Evolutionary conservation across 768 basidiomycete species (phyloP), one percentile per base, ranked within the genome.

Genomic region (Tricholoma sp.): DNA sequence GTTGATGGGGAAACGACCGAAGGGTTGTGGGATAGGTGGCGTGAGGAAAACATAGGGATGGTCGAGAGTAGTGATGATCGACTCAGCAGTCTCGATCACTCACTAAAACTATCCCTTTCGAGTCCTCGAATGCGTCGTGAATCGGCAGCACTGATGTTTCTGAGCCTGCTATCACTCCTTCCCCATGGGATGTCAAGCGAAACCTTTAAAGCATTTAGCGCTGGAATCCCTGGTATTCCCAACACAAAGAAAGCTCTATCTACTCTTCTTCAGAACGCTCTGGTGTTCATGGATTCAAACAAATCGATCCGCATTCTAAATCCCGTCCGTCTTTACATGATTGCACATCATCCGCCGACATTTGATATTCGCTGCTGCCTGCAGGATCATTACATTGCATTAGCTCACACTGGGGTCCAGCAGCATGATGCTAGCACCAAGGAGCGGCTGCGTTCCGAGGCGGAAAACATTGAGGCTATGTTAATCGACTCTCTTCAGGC

Each of bases 1-100:
- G 68, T 68, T 13, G 68, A 72, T 20, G 69, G 67, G 12, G 68
- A 70, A 51, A 67, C 66, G 0, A 60, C 68, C 2, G 63, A 68
- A 45, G 57, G 62, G 0, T 54, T 73, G 20, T 71, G 68, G 70
- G 57, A 49, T 17, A 62, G 70, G 13, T 72, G 72, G 70, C 51
- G 61, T 11, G 62, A 61, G 17, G 69, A 72, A 57, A 61, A 52
- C n/a, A 68, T 66, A 0, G 53, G 60, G 24, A 66, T 73, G 62
- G 60, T 73, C 0, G 66, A 68, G 31, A 63, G 54, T 24, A 67
- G 67, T 1, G 57, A 62, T 18, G 68, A 68, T 48, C 61, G 70
- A 10, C 61, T 69, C 10, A 61, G 57, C 29, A 72, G 65, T 44
- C 56, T 74, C 12, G 70, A 72, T 32, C 50, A 59, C 11, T 74